A percentile compares a stretch with the other conserved stretches of the same genome.
Conservation (phyloP, 1,139 yeast genomes). For the Entelexis sorbosivorans region DNA sequence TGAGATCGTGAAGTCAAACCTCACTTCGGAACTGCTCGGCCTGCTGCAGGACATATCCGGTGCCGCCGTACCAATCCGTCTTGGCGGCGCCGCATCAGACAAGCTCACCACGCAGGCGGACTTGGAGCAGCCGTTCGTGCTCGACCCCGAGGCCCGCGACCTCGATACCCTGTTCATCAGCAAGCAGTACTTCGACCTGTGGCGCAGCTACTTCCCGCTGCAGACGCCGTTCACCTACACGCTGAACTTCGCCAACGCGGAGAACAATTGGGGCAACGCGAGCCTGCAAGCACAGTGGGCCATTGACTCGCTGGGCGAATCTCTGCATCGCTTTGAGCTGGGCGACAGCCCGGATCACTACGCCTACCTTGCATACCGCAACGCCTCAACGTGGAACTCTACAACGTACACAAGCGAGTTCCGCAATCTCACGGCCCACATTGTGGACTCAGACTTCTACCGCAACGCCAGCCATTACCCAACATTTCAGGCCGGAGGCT, state of each 20-base stretch:
- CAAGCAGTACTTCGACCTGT: background rate
- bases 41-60: background rate
- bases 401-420: background rate
- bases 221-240: background rate
- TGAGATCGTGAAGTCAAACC: background rate
- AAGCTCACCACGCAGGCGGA: background rate
- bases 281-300: background rate
- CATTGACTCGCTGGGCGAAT: background rate
- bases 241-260: background rate
- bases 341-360: constrained; percentile 4
- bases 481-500: background rate
- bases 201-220: background rate
- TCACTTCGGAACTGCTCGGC: background rate
- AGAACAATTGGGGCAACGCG: background rate
- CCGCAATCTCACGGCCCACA: background rate
- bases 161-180: background rate
- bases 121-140: background rate
- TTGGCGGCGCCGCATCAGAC: background rate
- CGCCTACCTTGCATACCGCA: background rate
- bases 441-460: background rate
- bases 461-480: background rate
- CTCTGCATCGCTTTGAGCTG: background rate
- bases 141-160: background rate
- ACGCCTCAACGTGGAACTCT: background rate
- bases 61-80: background rate